Conservation (phyloP, 23 red algal genomes). For the Cyanidiococcus yangmingshanensis region DNA sequence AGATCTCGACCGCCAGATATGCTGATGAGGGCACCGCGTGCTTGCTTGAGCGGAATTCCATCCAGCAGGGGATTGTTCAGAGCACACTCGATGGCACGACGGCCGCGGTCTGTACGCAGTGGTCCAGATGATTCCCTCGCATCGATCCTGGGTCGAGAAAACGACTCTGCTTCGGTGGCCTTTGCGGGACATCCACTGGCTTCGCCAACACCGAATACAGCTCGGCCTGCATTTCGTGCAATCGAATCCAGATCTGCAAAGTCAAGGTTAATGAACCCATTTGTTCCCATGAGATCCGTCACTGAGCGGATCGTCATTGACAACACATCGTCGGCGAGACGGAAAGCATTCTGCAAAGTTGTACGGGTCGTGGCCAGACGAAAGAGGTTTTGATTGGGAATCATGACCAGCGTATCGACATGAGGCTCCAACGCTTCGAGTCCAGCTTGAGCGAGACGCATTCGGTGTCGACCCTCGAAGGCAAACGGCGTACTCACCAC, state of each 20-base stretch:
- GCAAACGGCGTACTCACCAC: slow-evolving; percentile 31
- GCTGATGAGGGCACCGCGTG: slow-evolving; percentile 26
- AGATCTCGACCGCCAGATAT: slow-evolving; percentile 27
- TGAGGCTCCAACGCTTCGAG: slow-evolving; percentile 9
- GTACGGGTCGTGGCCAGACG: slow-evolving; percentile 12
- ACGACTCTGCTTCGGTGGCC: not conserved
- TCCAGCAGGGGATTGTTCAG: slow-evolving; percentile 24
- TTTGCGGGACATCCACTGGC: slow-evolving; percentile 9
- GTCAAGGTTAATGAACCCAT: slow-evolving; percentile 28
- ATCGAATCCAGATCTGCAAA: slow-evolving; percentile 28
- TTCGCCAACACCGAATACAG: slow-evolving; percentile 27
- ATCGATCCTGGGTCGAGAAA: not conserved
- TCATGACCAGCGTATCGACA: slow-evolving; percentile 25
- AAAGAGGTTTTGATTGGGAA: slow-evolving; percentile 31
- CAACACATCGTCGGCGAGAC: slow-evolving; percentile 28
- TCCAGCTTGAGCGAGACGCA: slow-evolving; percentile 19
- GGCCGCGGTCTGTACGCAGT: not conserved
- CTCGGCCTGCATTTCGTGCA: slow-evolving; percentile 14
- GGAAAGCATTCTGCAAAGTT: slow-evolving; percentile 20
- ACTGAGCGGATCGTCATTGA: slow-evolving; percentile 17
- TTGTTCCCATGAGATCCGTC: slow-evolving; percentile 23
- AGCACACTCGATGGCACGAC: slow-evolving; percentile 6
- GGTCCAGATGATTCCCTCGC: not conserved
- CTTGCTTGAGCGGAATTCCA: slow-evolving; percentile 3
- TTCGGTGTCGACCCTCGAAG: slow-evolving; percentile 23